Evolutionary conservation across 306 rosid genomes (phyloP), one percentile per base, ranked within the genome.

Genomic region (Delonix regia): DNA sequence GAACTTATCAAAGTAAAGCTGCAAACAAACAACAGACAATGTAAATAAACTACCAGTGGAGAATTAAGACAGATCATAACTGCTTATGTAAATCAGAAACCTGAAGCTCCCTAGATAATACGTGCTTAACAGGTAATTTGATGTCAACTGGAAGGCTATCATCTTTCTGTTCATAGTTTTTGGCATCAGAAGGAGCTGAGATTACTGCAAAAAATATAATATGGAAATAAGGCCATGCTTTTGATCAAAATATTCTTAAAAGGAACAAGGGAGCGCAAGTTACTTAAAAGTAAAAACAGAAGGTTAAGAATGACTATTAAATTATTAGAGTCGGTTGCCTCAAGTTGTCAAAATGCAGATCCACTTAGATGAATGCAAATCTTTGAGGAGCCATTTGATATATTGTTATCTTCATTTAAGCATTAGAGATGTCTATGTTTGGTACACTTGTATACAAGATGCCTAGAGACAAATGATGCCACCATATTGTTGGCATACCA

Each of bases 1-100:
- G 80, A 92, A 87, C 86, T 94, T 92, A 60, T 92, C 97, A 77
- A 89, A 94, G 89, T 92, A 94, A 53, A 92, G 90, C 99, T 92
- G 90, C 84, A 87, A 70, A 65, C 63, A 21, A 80, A 73, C 30
- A 36, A 55, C 39, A 53, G 66, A 70, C 36, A 42, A 68, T 14
- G 38, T 75, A 77, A 83, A 77, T 81, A 74, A 80, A 68, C 74
- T 62, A 53, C 59, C 64, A 14, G 55, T 76, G 70, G 28, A 44
- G 45, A 83, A 65, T 76, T 44, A 67, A 61, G 62, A 68, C 60
- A 44, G 78, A 51, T 83, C 48, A 51, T 56, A 70, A 73, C 48
- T 22, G 59, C 60, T 69, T 52, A 21, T 71, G 66, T 30, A 48
- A 27, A 47, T 76, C 55, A 78, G 44, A 78, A 78, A 92, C 98